Conservation (phyloP, 306 rosid species). For the Inga leiocalycina region DNA sequence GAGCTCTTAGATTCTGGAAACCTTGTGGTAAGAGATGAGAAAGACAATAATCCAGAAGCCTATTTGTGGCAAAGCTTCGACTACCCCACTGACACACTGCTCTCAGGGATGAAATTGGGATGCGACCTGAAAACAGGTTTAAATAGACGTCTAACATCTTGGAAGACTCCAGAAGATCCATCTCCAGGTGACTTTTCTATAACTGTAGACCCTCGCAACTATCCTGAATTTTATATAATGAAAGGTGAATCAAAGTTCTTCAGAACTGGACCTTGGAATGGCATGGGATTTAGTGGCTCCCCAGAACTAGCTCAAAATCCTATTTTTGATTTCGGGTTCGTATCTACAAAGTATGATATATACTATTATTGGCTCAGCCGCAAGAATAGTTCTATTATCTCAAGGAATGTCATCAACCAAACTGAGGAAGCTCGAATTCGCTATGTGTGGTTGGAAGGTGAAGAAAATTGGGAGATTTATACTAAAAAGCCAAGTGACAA, state of each 20-base stretch:
- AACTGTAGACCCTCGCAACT: not conserved
- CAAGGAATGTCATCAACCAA: not conserved
- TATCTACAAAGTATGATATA: not conserved
- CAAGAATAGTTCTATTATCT: not conserved
- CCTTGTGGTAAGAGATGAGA: conserved; percentile 30
- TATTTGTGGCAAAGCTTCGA: conserved; percentile 54
- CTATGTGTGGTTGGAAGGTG: not conserved
- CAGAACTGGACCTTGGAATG: conserved; percentile 11
- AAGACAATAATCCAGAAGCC: not conserved
- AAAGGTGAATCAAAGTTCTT: not conserved
- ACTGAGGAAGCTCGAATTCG: not conserved
- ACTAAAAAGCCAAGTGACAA: not conserved
- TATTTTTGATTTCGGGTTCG: not conserved
- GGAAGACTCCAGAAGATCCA: conserved; percentile 46
- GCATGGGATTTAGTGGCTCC: not conserved
- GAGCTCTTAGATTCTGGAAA: conserved; percentile 36
- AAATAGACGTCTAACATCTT: conserved; percentile 33
- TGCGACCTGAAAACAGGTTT: conserved; percentile 37
- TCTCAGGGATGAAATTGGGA: conserved; percentile 51
- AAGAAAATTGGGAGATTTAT: not conserved
- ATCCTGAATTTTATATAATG: not conserved
- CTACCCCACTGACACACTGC: conserved; percentile 52
- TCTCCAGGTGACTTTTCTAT: conserved; percentile 31
- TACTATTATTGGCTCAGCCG: not conserved
- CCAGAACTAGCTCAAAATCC: not conserved